Conservation (phyloP, 768 basidiomycete species). For the Termitomyces titanicus region DNA sequence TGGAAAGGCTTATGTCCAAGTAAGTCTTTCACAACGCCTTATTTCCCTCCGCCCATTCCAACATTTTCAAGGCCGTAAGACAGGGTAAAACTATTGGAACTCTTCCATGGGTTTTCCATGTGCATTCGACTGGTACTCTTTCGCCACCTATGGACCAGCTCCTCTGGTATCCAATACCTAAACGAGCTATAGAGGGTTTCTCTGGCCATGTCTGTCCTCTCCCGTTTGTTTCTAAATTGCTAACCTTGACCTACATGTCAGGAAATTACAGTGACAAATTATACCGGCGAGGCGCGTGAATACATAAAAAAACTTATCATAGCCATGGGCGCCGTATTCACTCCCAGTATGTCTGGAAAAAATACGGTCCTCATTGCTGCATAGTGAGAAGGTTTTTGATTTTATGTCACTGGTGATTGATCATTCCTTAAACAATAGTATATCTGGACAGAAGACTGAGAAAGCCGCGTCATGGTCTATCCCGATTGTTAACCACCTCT, state of each 20-base stretch:
- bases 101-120: constrained; percentile 80
- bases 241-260: constrained; percentile 22
- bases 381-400: constrained; percentile 47
- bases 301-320: constrained; percentile 83
- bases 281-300: constrained; percentile 81
- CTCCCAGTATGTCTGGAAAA: constrained; percentile 71
- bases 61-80: constrained; percentile 50
- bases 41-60: not conserved
- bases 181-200: constrained; percentile 55
- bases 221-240: not conserved
- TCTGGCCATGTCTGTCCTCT: constrained; percentile 47
- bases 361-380: constrained; percentile 86
- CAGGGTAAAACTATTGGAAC: constrained; percentile 66
- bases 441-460: constrained; percentile 55
- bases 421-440: constrained; percentile 21
- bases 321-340: constrained; percentile 75
- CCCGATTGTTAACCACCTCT: constrained; percentile 84
- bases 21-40: constrained; percentile 26
- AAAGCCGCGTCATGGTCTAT: constrained; percentile 81
- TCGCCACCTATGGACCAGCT: constrained; percentile 69
- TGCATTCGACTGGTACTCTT: constrained; percentile 58
- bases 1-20: constrained; percentile 69
- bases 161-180: constrained; percentile 81
- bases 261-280: constrained; percentile 86
- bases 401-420: not conserved